Evolutionary conservation across 495 filamentous ascomycete species (phyloP), one percentile per base, ranked within the genome.

Genomic region (Xylaria grammica): DNA sequence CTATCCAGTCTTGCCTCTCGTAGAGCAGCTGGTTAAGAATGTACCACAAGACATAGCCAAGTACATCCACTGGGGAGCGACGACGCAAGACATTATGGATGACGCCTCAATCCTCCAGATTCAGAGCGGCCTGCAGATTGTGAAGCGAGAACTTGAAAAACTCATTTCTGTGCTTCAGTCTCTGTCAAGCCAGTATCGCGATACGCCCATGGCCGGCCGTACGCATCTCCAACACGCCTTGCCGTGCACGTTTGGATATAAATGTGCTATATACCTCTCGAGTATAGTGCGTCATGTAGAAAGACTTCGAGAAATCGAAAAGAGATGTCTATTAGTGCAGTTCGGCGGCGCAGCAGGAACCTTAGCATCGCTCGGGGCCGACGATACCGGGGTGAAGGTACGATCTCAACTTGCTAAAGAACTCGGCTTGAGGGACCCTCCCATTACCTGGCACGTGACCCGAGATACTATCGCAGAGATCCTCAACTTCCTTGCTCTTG

Each of bases 21-120:
- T 85, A 1, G 73, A 78, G 42, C 82, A 84, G 57, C 68, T 84
- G 1, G 74, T 74, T 0, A 65, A 70, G 0, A 74, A 76, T 34
- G 78, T 75, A 52, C 76, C 76, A 36, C 74, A 77, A 13, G 76
- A 82, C 29, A 73, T 74, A 1, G 81, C 77, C 24, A 80, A 78
- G 65, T 85, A 83, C 63, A 77, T 84, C 10, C 82, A 85, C 69
- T 85, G 82, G 82, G 82, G 82, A 52, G 82, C 82, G 3, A 84
- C 82, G 13, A 85, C 82, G n/a, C 82, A 85, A 62, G 82, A 85
- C 66, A 83, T 85, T 48, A 83, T 82, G 79, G 82, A 85, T 59
- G 73, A 78, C 7, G 82, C 80, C 1, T 77, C 73, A 22, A 72
- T 84, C 9, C 67, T 85, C 20, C 82, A 85, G 63, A 82, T 85